Evolutionary conservation across 1,284 basidiomycete genomes (phyloP).

Genomic region (Crocinoboletus sp.): DNA sequence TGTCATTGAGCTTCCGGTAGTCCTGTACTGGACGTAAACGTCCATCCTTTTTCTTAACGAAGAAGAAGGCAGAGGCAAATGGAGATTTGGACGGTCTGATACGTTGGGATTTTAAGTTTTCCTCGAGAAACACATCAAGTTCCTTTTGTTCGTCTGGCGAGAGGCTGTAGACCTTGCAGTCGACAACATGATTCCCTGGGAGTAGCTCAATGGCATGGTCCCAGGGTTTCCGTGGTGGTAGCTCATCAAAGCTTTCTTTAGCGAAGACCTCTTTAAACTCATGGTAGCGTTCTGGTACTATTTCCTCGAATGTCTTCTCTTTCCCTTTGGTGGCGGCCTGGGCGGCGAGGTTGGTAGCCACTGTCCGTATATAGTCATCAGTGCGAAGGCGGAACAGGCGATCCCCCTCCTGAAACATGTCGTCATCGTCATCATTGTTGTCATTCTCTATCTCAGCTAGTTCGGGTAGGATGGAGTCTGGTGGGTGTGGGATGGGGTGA

Average conservation of each 20-base stretch:
- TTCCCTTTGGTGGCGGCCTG: too few relatives aligned
- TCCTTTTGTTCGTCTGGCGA: not conserved
- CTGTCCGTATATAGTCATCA: too few relatives aligned
- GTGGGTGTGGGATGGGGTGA: too few relatives aligned
- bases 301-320: not conserved
- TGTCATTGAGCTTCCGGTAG: not conserved
- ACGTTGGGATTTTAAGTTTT: not conserved
- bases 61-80: not conserved
- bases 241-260: not conserved
- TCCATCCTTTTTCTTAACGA: not conserved
- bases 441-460: too few relatives aligned
- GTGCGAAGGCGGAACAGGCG: too few relatives aligned
- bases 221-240: not conserved
- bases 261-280: not conserved
- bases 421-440: too few relatives aligned
- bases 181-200: not conserved
- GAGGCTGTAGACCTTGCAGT: not conserved
- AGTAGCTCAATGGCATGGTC: not conserved
- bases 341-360: too few relatives aligned
- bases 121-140: not conserved
- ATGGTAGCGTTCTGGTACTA: not conserved
- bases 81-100: not conserved
- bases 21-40: not conserved
- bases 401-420: too few relatives aligned
- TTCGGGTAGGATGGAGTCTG: too few relatives aligned